A percentile compares a stretch with the other conserved stretches of the same genome.
These are phyloP conservation scores for Corniculantispora saksenae DNA, from an alignment of 2,329 filamentous ascomycete species.

Conservation along the genomic window DNA sequence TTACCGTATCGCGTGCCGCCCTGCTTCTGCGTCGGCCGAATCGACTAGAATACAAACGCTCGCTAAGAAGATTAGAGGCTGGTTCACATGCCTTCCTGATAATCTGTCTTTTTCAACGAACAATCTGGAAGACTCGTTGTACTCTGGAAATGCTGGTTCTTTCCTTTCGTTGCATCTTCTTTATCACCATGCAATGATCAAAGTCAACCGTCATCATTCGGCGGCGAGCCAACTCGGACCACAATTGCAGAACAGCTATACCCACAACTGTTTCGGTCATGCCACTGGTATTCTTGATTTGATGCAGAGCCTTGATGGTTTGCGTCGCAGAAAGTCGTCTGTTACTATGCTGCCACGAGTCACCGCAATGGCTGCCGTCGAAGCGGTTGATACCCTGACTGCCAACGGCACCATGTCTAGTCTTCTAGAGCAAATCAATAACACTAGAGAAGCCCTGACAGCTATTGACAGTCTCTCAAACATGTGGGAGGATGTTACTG, in stretches of 20 bases:
- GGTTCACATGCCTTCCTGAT: constrained; percentile 57
- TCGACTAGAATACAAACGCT: constrained; percentile 45
- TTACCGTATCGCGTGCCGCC: constrained; percentile 41
- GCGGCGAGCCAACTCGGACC: constrained; percentile 39
- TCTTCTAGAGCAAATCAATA: constrained; percentile 53
- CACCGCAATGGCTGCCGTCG: constrained; percentile 60
- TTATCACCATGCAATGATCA: constrained; percentile 65
- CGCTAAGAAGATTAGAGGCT: constrained; percentile 55
- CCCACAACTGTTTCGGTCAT: constrained; percentile 51
- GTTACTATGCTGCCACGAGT: constrained; percentile 58
- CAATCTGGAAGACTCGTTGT: constrained; percentile 59
- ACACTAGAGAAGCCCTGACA: constrained; percentile 53
- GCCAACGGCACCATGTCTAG: constrained; percentile 56
- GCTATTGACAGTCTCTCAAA: constrained; percentile 57
- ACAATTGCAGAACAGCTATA: constrained; percentile 45
- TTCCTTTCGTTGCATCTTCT: constrained; percentile 67
- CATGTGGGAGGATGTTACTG: constrained; percentile 61
- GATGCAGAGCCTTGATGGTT: constrained; percentile 41
- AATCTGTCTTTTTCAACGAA: constrained; percentile 54
- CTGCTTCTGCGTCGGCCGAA: constrained; percentile 30
- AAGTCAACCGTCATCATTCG: constrained; percentile 62
- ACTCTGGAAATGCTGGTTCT: constrained; percentile 54
- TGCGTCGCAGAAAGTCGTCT: constrained; percentile 34
- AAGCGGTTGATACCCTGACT: constrained; percentile 67
- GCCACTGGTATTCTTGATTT: constrained; percentile 54